A percentile compares a stretch with the other conserved stretches of the same genome.
phyloP scores from a whole-genome alignment of 1,284 basidiomycete genomes.

The Polyporus tsugae region DNA sequence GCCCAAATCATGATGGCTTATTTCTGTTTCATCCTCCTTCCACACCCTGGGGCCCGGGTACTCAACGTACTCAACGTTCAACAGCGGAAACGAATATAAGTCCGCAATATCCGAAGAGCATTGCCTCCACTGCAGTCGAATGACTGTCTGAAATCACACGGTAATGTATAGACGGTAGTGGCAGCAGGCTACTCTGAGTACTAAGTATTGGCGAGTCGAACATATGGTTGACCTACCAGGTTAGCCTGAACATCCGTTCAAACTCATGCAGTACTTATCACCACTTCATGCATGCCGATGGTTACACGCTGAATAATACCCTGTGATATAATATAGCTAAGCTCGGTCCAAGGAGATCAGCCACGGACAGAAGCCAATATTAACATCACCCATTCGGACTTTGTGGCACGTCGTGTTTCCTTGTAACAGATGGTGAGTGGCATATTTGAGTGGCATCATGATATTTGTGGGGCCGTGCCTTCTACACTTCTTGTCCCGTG shows the following conservation, averaged over 20 bases:
- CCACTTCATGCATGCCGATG: background rate
- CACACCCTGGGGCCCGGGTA: background rate
- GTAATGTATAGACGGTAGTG: too few relatives aligned
- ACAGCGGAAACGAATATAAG: too few relatives aligned
- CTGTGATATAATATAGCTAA: background rate
- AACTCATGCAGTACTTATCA: background rate
- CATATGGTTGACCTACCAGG: too few relatives aligned
- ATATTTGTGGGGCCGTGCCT: background rate
- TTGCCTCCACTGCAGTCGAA: too few relatives aligned
- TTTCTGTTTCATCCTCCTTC: constrained; percentile 6
- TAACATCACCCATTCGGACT: background rate
- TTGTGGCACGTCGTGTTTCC: background rate
- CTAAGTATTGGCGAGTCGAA: too few relatives aligned
- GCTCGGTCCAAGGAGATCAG: background rate
- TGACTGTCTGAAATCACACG: too few relatives aligned
- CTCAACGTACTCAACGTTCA: too few relatives aligned
- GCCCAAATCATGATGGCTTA: constrained; percentile 1
- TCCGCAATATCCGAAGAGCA: too few relatives aligned
- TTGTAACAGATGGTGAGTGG: background rate
- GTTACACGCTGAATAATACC: background rate
- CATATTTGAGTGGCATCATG: background rate
- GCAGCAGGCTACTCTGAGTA: too few relatives aligned
- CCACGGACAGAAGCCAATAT: background rate
- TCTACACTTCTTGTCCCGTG: background rate
- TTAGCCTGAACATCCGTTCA: background rate